Conservation (phyloP, 331 rosid genomes). For the Cydonia oblonga region DNA sequence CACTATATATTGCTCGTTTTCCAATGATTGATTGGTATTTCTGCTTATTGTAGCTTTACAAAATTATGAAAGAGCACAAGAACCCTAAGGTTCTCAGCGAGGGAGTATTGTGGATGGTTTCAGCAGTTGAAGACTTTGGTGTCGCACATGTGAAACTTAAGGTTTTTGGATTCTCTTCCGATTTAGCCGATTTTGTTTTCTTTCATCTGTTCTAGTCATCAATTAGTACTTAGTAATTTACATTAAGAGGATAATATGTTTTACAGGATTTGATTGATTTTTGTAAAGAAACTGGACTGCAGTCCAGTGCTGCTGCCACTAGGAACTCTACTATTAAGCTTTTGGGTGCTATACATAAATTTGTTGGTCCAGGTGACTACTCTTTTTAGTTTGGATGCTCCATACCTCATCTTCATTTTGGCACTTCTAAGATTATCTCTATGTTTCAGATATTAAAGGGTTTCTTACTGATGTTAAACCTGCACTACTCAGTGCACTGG, state of each 20-base stretch:
- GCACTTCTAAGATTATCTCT: slow-evolving; percentile 13
- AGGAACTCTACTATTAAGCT: slow-evolving; percentile 90
- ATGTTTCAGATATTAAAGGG: slow-evolving; percentile 80
- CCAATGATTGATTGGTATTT: neutral
- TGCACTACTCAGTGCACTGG: slow-evolving; percentile 92
- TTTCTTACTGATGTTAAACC: slow-evolving; percentile 93
- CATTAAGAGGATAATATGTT: neutral
- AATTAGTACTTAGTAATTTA: neutral
- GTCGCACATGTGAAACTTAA: slow-evolving; percentile 77
- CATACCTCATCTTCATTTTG: neutral
- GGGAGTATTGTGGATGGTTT: slow-evolving; percentile 93
- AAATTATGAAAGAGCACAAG: slow-evolving; percentile 97
- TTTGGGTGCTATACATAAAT: slow-evolving; percentile 84
- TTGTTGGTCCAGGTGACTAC: slow-evolving; percentile 93
- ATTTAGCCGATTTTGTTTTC: neutral
- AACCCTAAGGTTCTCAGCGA: slow-evolving; percentile 98
- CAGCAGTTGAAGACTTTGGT: slow-evolving; percentile 95
- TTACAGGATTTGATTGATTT: slow-evolving; percentile 88
- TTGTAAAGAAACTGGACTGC: slow-evolving; percentile 87
- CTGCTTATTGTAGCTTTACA: slow-evolving; percentile 46
- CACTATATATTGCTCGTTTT: neutral
- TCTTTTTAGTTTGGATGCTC: slow-evolving; percentile 7
- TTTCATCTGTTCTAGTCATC: neutral
- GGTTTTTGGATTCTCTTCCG: slow-evolving; percentile 29
- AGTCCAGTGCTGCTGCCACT: slow-evolving; percentile 93